Evolutionary conservation across 106 monocot genomes (phyloP).

Genomic region (Agapanthus africanus): DNA sequence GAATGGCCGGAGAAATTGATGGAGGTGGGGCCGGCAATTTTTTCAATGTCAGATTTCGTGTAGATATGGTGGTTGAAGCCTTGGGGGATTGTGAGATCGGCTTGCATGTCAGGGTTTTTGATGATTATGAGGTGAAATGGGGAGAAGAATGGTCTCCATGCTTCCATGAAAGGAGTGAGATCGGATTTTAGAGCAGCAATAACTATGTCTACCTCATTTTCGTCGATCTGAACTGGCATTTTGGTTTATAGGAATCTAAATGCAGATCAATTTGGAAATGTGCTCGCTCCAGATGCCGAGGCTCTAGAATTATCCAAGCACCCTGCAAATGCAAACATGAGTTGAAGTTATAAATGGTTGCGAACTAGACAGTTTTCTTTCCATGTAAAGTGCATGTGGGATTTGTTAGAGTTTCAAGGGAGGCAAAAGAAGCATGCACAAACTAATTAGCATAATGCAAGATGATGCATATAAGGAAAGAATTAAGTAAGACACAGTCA

Average conservation of each 20-base stretch:
- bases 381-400: too few species aligned
- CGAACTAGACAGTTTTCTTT: too few species aligned
- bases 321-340: too few species aligned
- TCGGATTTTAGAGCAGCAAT: constrained; percentile 66
- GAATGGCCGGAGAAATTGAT: constrained; percentile 78
- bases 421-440: too few species aligned
- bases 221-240: constrained; percentile 54
- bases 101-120: constrained; percentile 67
- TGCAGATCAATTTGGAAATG: too few species aligned
- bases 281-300: too few species aligned
- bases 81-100: constrained; percentile 52
- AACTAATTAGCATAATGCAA: too few species aligned
- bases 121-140: constrained; percentile 66
- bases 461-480: too few species aligned
- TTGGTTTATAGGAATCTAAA: neutral
- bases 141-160: constrained; percentile 65
- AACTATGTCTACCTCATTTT: constrained; percentile 64
- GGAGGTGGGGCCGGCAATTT: constrained; percentile 22
- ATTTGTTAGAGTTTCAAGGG: too few species aligned
- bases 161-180: constrained; percentile 59
- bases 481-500: too few species aligned
- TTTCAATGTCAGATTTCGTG: constrained; percentile 63
- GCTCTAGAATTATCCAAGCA: too few species aligned
- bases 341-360: too few species aligned
- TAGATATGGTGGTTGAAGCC: constrained; percentile 74